Base-by-base conservation (phyloP, 2,329 filamentous ascomycete species). In the Phoma sp. region DNA sequence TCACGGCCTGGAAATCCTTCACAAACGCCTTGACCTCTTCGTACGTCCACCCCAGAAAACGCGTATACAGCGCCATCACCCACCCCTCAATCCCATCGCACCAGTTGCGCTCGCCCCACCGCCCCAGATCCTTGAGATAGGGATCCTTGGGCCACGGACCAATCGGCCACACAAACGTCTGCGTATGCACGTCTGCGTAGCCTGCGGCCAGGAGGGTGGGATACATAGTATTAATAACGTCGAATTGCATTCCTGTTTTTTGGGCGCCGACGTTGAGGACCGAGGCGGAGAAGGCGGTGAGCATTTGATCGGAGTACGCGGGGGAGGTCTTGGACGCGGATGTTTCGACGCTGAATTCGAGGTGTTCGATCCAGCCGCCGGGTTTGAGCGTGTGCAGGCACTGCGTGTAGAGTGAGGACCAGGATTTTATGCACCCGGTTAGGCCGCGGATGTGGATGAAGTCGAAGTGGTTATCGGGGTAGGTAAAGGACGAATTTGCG, bases 281-380 rank as follows among this genome's bases (percentile, higher is more conserved):
- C 1, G 42, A 57, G 4, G 49, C 53, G 9, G 30, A 47, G 40
- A 69, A 71, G 0, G 46, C 45, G 0, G 56, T 63, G 28, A 69
- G 65, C 17, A 69, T 61, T 21, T 63, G 56, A 23, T 71, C 60
- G 2, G 61, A 56, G 37, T 62, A 48, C 1, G 45, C 28, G 17
- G 45, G 25, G 5, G 48, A 46, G 2, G 46, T 53, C 0, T 60
- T 55, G 17, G 62, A 49, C 0, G 69, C 65, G 26, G 57, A 60
- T 0, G 71, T 67, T 17, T 59, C 42, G 49, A 71, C 55, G 47
- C 57, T 60, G 60, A 73, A 72, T 53, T 81, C 78, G 26, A 77
- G 61, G 47, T 80, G 75, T 57, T 80, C 77, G 53, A 80, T 61
- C 54, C 70, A 79, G 12, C 72, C 78, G 11, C 77, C 76, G 0